These are phyloP conservation scores for Pseudevernia furfuracea DNA, from an alignment of 495 filamentous ascomycete genomes.

Conservation along the genomic window DNA sequence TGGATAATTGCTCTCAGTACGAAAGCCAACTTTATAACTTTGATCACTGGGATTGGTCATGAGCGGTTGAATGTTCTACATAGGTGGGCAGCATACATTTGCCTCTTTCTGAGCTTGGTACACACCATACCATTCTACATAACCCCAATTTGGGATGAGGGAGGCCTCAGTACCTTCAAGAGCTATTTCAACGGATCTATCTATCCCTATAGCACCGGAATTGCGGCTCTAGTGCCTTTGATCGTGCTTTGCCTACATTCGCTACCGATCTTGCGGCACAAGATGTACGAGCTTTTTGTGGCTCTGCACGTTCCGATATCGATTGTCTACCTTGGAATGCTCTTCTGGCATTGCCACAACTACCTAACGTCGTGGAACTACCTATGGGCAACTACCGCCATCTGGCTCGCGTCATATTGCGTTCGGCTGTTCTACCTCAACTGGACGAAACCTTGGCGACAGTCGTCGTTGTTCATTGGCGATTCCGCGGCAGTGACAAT, in stretches of 20 bases:
- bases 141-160: constrained; percentile 74
- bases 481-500: constrained; percentile 82
- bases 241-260: constrained; percentile 77
- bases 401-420: constrained; percentile 63
- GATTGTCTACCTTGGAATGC: constrained; percentile 69
- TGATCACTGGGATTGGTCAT: constrained; percentile 85
- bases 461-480: constrained; percentile 70
- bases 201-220: constrained; percentile 78
- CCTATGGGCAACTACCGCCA: constrained; percentile 70
- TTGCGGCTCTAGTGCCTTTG: constrained; percentile 78
- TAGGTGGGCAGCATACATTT: constrained; percentile 86
- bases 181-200: constrained; percentile 54
- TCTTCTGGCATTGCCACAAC: constrained; percentile 96
- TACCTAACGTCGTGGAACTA: constrained; percentile 89
- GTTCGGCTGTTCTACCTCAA: constrained; percentile 70
- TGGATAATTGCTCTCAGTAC: constrained; percentile 88
- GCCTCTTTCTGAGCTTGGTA: constrained; percentile 70
- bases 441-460: constrained; percentile 69
- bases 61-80: constrained; percentile 90
- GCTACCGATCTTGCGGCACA: constrained; percentile 55
- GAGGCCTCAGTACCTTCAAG: constrained; percentile 57
- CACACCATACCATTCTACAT: constrained; percentile 88
- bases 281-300: constrained; percentile 78
- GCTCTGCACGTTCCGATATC: constrained; percentile 73
- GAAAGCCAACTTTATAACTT: constrained; percentile 79